Evolutionary conservation across 345 rosid genomes (phyloP), one percentile per base, ranked within the genome.

Genomic region (Fremontodendron californicum): DNA sequence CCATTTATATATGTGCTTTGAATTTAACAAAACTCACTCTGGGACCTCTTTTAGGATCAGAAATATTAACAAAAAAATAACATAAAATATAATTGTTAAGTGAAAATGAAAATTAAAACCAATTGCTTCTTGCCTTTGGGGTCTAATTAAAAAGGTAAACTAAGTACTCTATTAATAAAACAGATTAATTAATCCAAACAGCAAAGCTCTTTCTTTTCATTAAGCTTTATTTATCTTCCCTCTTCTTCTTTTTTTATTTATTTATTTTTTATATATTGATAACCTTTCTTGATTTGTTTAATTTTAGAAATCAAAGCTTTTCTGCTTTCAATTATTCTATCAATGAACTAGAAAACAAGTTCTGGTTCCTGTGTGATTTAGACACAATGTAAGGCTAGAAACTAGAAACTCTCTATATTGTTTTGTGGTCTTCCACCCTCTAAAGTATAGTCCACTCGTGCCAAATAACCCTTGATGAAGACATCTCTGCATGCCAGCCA

Each of bases 301-400:
- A 4, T 12, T 60, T 12, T 27, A 60, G 37, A 60, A 29, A n/a
- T n/a, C 27, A 35, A 27, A 60, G 33, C 9, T 60, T 29, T 21
- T 43, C 10, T 15, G n/a, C 10, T 9, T n/a, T 42, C 48, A n/a
- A 43, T 6, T 25, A 25, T 25, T 40, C 6, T 19, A 21, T 25
- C 45, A 16, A 43, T 69, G 48, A 69, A 35, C 23, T 39, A 45
- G 5, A 9, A 10, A 31, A 23, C 2, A 57, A n/a, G 21, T 21
- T 73, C 4, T 35, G 64, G 21, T 73, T 60, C 66, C 19, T 39
- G 66, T 3, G 49, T 42, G 21, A 35, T 33, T 39, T 54, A 45
- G 52, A 54, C 21, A 55, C 66, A 73, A 39, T 73, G 76, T 57
- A 27, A 63, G 71, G 78, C 71, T 45, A 62, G 21, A 46, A 75